Percentiles rank a stretch among this genome's conserved stretches.
Conservation (phyloP, 2,329 filamentous ascomycete species). For the Fusarium globosum region DNA sequence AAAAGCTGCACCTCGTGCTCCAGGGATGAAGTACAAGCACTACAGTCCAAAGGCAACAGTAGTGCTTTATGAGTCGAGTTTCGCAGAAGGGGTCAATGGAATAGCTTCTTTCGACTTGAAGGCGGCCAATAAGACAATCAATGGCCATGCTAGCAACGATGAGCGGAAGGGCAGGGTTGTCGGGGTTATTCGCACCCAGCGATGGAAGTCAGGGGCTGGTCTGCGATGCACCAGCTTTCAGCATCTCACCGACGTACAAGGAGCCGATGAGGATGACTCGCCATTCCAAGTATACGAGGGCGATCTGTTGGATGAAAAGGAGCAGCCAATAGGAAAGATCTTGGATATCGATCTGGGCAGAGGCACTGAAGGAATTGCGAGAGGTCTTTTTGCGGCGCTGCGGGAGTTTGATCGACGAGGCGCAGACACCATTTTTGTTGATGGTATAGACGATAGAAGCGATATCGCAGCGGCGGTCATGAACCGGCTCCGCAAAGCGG, state of each 20-base stretch:
- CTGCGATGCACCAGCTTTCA: constrained; percentile 49
- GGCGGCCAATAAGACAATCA: constrained; percentile 32
- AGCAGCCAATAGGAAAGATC: constrained; percentile 54
- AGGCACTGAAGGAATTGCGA: constrained; percentile 79
- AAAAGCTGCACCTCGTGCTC: constrained; percentile 77
- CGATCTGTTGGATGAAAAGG: constrained; percentile 50
- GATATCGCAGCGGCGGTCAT: constrained; percentile 89
- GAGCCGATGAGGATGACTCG: constrained; percentile 45
- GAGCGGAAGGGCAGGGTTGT: constrained; percentile 48
- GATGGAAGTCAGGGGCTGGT: constrained; percentile 61
- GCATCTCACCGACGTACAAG: constrained; percentile 27
- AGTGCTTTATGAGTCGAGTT: constrained; percentile 77
- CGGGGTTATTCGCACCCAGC: constrained; percentile 66
- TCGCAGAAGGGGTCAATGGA: constrained; percentile 49
- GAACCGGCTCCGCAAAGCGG: constrained; percentile 84
- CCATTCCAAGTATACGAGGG: constrained; percentile 56
- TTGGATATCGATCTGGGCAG: constrained; percentile 80
- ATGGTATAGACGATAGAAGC: constrained; percentile 83
- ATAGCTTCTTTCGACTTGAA: constrained; percentile 52
- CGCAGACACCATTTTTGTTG: constrained; percentile 88
- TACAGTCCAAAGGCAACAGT: constrained; percentile 93
- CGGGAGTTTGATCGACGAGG: constrained; percentile 83
- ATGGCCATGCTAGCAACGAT: constrained; percentile 39
- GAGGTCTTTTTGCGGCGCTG: constrained; percentile 87
- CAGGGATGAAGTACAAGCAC: constrained; percentile 99